Evolutionary conservation across 352 stramenopile species (phyloP).

Genomic region (Phytopythium sindhum): DNA sequence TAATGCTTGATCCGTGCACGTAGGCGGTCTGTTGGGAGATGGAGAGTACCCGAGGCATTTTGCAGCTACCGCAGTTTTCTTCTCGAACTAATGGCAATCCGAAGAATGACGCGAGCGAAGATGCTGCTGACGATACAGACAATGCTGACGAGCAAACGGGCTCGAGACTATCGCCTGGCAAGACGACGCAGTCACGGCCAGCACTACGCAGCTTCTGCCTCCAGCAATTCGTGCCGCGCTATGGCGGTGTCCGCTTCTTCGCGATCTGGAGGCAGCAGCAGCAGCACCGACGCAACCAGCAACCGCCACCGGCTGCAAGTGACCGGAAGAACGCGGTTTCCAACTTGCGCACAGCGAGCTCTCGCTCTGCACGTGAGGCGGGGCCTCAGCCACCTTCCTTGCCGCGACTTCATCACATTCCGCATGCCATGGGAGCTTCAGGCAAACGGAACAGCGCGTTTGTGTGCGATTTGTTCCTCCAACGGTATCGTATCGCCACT

Average conservation of each 20-base stretch:
- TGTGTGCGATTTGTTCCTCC: slow-evolving; percentile 20
- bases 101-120: background rate
- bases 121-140: background rate
- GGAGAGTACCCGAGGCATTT: slow-evolving; percentile 18
- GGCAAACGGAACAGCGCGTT: background rate
- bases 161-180: background rate
- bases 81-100: background rate
- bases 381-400: background rate
- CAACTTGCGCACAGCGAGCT: background rate
- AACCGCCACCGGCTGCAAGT: background rate
- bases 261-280: slow-evolving; percentile 31
- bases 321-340: slow-evolving; percentile 4
- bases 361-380: background rate
- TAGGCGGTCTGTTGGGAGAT: slow-evolving; percentile 41
- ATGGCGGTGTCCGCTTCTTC: slow-evolving; percentile 33
- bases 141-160: background rate
- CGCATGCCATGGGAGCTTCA: too few species aligned
- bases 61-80: slow-evolving; percentile 5
- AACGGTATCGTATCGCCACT: background rate
- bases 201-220: slow-evolving; percentile 30
- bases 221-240: slow-evolving; percentile 28
- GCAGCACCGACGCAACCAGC: background rate
- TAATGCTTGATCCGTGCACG: background rate
- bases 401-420: background rate
- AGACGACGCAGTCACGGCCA: background rate